Evolutionary conservation across 768 basidiomycete genomes (phyloP).

Genomic region (Lentinula lateritia): DNA sequence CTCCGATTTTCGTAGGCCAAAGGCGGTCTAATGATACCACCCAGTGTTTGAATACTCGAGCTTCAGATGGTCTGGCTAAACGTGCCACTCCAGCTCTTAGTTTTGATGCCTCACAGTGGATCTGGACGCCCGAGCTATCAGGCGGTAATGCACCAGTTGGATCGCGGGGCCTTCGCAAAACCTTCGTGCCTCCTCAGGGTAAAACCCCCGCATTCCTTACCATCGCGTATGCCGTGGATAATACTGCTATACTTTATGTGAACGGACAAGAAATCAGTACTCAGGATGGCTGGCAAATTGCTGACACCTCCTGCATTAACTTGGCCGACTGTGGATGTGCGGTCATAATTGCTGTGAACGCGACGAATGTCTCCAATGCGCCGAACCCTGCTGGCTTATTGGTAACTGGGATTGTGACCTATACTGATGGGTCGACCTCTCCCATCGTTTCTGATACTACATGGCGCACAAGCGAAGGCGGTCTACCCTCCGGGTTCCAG

Average conservation of each 20-base stretch:
- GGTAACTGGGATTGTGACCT: conserved; percentile 18
- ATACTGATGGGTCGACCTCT: conserved; percentile 21
- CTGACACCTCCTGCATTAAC: conserved; percentile 15
- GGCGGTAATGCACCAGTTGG: conserved; percentile 6
- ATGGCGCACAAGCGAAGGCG: conserved; percentile 16
- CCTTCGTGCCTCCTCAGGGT: conserved; percentile 16
- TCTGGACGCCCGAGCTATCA: conserved; percentile 20
- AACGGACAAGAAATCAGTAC: conserved; percentile 20
- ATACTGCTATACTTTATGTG: conserved; percentile 22
- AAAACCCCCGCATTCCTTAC: conserved; percentile 17
- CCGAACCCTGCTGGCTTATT: conserved; percentile 21
- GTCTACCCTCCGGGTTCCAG: conserved; percentile 20
- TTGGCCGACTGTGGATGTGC: conserved; percentile 9
- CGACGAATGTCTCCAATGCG: conserved; percentile 15
- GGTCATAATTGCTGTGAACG: conserved; percentile 22
- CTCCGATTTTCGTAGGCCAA: background rate
- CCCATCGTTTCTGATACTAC: conserved; percentile 15
- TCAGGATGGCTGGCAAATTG: conserved; percentile 10
- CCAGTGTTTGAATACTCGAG: background rate
- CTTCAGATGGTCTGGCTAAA: background rate
- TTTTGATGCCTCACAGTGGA: conserved; percentile 15
- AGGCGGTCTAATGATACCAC: background rate
- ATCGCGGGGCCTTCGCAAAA: conserved; percentile 22
- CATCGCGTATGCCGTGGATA: conserved; percentile 21
- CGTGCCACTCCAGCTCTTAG: background rate